phyloP scores from a whole-genome alignment of 106 monocot genomes.

The Phalaenopsis equestris region DNA sequence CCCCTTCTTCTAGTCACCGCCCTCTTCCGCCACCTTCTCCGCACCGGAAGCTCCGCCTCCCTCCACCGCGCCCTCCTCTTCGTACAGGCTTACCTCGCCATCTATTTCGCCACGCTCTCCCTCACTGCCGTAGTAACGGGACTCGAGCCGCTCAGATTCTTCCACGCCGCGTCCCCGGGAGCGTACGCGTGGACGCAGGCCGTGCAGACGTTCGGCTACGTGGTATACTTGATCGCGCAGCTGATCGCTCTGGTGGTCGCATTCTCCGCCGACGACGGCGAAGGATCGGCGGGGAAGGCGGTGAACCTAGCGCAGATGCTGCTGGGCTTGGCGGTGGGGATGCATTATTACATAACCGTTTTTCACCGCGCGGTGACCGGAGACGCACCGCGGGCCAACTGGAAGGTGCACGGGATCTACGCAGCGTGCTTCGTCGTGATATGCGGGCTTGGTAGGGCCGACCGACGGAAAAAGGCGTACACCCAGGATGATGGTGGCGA shows the following conservation, averaged over 20 bases:
- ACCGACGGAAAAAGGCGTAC: conserved; percentile 64
- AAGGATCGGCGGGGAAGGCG: neutral
- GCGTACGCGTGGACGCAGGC: conserved; percentile 70
- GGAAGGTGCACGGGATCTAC: conserved; percentile 72
- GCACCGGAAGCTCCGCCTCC: conserved; percentile 33
- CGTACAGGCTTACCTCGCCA: conserved; percentile 60
- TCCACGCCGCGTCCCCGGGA: conserved; percentile 56
- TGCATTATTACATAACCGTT: conserved; percentile 79
- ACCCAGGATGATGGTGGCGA: conserved; percentile 24
- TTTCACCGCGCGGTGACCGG: conserved; percentile 75
- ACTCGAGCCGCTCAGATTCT: conserved; percentile 67
- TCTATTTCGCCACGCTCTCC: conserved; percentile 74
- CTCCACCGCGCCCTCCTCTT: conserved; percentile 44
- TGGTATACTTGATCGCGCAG: conserved; percentile 46
- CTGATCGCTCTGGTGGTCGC: conserved; percentile 34
- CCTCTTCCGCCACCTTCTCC: conserved; percentile 26
- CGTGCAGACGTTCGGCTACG: conserved; percentile 58
- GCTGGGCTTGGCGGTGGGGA: conserved; percentile 48
- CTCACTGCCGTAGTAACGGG: conserved; percentile 48
- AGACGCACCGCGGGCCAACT: conserved; percentile 65
- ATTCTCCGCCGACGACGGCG: conserved; percentile 16
- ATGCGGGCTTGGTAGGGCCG: conserved; percentile 48
- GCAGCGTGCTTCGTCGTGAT: conserved; percentile 61
- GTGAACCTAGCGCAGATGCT: conserved; percentile 6
- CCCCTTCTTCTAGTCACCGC: conserved; percentile 44